Conservation (phyloP, 768 basidiomycete genomes). For the Pleurotus sapidus region DNA sequence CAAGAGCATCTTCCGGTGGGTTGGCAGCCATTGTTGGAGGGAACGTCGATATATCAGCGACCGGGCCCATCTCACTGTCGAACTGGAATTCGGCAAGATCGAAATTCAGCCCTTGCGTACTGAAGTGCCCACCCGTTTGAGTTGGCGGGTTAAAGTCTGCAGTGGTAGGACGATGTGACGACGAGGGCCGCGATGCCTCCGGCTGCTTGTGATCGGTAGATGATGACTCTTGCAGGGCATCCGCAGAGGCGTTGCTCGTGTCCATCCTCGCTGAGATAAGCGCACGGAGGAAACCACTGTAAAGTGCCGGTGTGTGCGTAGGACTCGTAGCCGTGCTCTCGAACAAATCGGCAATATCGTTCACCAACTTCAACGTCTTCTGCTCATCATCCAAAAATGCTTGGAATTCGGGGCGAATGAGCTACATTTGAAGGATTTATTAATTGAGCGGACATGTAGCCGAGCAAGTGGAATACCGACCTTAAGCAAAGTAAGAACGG, state of each 20-base stretch:
- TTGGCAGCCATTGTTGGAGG: conserved; percentile 80
- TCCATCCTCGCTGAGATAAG: conserved; percentile 59
- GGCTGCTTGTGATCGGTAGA: background rate
- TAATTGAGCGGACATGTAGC: background rate
- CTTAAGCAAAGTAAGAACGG: conserved; percentile 90
- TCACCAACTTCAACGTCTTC: conserved; percentile 65
- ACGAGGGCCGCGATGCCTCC: background rate
- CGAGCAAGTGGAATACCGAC: conserved; percentile 32
- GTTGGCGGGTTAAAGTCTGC: background rate
- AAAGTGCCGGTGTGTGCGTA: conserved; percentile 87
- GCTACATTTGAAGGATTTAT: conserved; percentile 35
- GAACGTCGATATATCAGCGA: conserved; percentile 78
- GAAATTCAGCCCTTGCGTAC: conserved; percentile 13
- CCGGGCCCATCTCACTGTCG: conserved; percentile 83
- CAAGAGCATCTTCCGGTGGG: conserved; percentile 34
- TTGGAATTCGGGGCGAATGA: conserved; percentile 82
- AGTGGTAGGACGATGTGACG: background rate
- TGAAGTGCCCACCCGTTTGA: background rate
- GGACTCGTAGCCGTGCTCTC: conserved; percentile 76
- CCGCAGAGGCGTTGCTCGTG: conserved; percentile 4
- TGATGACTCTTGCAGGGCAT: background rate
- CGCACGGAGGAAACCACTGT: conserved; percentile 78
- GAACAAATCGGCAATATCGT: conserved; percentile 78
- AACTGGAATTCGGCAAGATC: conserved; percentile 62
- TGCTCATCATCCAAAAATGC: conserved; percentile 73